phyloP scores from a whole-genome alignment of 768 basidiomycete genomes.

The Leccinum disarticulatum region DNA sequence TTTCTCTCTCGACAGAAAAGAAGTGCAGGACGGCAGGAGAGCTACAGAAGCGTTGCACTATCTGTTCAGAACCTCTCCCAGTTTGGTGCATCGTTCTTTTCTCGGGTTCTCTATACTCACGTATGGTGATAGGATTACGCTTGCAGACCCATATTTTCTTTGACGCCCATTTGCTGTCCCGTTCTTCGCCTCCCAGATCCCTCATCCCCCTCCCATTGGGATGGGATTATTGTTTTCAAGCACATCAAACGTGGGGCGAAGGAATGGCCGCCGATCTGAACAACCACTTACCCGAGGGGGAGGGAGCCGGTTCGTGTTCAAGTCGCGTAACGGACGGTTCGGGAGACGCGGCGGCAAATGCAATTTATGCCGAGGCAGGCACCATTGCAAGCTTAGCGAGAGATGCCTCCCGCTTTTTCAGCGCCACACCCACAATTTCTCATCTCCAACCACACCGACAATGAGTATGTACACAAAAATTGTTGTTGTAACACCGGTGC shows the following conservation, averaged over 20 bases:
- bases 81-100: background rate
- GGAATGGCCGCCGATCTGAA: background rate
- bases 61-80: background rate
- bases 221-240: background rate
- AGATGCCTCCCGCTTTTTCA: background rate
- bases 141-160: background rate
- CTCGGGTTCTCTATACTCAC: background rate
- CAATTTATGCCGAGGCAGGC: background rate
- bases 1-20: background rate
- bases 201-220: background rate
- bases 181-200: background rate
- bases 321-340: background rate
- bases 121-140: background rate
- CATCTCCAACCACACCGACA: background rate
- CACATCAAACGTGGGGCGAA: background rate
- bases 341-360: background rate
- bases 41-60: background rate
- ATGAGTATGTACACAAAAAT: background rate
- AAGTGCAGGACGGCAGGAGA: background rate
- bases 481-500: background rate
- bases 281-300: too few species aligned
- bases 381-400: background rate
- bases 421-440: background rate
- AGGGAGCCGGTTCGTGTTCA: background rate
- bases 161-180: background rate